phyloP scores from a whole-genome alignment of 75 land plant species.

The Selaginella tamariscina region DNA sequence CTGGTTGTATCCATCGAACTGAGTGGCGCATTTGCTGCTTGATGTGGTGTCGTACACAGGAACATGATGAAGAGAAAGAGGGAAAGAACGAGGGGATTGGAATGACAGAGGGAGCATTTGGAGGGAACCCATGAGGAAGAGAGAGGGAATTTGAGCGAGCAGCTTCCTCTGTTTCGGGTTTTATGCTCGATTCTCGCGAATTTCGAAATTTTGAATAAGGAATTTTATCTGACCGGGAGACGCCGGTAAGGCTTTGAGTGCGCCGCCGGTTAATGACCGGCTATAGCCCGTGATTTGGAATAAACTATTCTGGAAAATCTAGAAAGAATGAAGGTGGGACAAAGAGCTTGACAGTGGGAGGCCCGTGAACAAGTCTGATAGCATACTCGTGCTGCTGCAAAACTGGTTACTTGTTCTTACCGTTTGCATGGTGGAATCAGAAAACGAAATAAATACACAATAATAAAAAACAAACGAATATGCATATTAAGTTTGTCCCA shows the following conservation, averaged over 20 bases:
- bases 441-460: neutral
- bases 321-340: neutral
- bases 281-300: neutral
- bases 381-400: conserved; percentile 1
- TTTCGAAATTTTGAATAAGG: no score
- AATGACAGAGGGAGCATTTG: neutral
- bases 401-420: no score
- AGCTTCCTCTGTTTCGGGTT: no score
- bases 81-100: neutral
- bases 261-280: neutral
- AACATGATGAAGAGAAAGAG: conserved; percentile 3
- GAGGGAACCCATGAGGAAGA: neutral
- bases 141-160: neutral
- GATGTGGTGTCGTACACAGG: no score
- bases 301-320: conserved; percentile 2
- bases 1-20: neutral
- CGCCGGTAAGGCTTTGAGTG: neutral
- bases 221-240: neutral
- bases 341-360: neutral
- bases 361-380: neutral
- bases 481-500: no score
- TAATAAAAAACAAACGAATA: no score
- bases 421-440: no score
- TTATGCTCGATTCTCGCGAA: no score
- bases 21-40: no score